Percentiles rank a stretch among this genome's conserved stretches.
These are phyloP conservation scores for Mycena capillaripes DNA, from an alignment of 768 basidiomycete species.

Conservation along the genomic window DNA sequence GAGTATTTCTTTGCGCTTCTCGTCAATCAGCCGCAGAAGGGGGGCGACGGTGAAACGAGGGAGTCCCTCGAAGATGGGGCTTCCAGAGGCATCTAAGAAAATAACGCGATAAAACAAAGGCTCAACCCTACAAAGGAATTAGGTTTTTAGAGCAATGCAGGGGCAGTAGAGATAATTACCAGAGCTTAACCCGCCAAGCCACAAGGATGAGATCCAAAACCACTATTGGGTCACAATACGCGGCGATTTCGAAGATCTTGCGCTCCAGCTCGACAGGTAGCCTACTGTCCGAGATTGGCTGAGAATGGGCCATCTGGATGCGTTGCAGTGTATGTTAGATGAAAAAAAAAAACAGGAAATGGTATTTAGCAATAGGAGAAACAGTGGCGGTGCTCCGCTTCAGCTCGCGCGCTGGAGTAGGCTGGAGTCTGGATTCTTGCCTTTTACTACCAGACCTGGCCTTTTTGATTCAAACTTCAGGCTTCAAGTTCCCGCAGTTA, in stretches of 20 bases:
- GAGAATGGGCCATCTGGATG: too few species aligned
- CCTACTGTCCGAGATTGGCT: too few species aligned
- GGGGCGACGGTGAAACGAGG: not conserved
- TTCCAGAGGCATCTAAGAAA: not conserved
- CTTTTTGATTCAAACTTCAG: too few species aligned
- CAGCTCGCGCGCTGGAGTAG: too few species aligned
- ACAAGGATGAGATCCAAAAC: not conserved
- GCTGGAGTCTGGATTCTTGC: too few species aligned
- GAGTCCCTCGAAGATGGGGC: not conserved
- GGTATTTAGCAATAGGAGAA: too few species aligned
- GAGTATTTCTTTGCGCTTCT: not conserved
- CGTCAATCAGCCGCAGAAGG: slow-evolving; percentile 7
- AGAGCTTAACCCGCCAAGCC: slow-evolving; percentile 7
- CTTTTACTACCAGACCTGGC: too few species aligned
- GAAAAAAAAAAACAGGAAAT: too few species aligned
- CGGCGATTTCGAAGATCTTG: slow-evolving; percentile 1
- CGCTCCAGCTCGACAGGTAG: not conserved
- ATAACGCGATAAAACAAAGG: slow-evolving; percentile 8
- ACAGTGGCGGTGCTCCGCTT: too few species aligned
- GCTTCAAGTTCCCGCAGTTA: too few species aligned
- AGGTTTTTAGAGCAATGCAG: not conserved
- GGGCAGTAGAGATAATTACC: not conserved
- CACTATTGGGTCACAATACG: not conserved
- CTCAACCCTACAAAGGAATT: not conserved
- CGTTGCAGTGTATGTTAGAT: too few species aligned